phyloP scores from a whole-genome alignment of 2,329 filamentous ascomycete species.

The Ceratocystis eucalypticola region DNA sequence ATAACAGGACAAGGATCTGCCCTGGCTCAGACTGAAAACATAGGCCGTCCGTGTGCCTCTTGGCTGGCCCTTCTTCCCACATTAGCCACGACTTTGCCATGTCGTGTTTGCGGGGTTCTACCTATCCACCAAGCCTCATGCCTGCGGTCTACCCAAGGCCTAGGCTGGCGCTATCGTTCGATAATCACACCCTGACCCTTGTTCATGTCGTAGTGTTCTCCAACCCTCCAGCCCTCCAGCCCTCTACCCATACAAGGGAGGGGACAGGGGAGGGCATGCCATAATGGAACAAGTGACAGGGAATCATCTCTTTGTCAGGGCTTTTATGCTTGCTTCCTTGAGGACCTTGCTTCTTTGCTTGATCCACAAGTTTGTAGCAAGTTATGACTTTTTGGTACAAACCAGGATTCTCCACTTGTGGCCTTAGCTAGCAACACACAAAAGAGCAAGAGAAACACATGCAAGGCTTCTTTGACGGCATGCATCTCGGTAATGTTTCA shows the following conservation, averaged over 20 bases:
- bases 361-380: not conserved
- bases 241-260: not conserved
- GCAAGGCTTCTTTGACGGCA: not conserved
- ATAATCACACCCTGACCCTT: slow-evolving; percentile 1
- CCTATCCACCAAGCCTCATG: not conserved
- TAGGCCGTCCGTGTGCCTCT: slow-evolving; percentile 2
- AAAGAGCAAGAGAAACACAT: not conserved
- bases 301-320: not conserved
- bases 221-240: not conserved
- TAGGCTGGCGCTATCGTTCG: slow-evolving; percentile 4
- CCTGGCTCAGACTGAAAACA: not conserved
- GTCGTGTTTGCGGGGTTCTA: slow-evolving; percentile 4
- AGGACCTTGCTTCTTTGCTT: not conserved
- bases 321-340: not conserved
- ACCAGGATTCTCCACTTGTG: not conserved
- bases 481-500: slow-evolving; percentile 6
- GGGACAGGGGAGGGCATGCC: not conserved
- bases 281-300: not conserved
- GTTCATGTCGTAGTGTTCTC: not conserved
- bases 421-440: not conserved
- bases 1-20: not conserved
- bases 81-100: not conserved
- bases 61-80: not conserved
- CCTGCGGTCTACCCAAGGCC: not conserved
- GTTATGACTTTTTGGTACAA: not conserved